Base-by-base conservation (phyloP, 306 rosid species). In the Cucurbita argyrosperma region DNA sequence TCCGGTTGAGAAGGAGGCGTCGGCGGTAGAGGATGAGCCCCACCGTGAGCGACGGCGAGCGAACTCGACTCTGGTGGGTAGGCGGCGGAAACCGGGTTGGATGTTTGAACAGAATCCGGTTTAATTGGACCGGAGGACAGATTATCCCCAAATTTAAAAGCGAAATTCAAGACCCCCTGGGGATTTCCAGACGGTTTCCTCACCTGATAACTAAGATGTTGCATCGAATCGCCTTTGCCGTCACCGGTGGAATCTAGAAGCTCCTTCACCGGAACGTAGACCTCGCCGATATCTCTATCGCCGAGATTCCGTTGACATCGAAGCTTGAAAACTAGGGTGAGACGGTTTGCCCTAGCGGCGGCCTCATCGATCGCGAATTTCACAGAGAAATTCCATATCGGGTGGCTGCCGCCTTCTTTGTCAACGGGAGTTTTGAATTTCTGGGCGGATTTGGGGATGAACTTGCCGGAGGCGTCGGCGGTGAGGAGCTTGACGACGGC, bases 371-470 rank as follows among this genome's bases (percentile, higher is more conserved):
- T 1, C 11, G 76, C 13, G 86, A 90, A 86, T 19, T 76, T 85
- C 23, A 76, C 8, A 1, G 84, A 55, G 51, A 71, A 94, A 51
- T 88, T 89, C 97, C 97, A 94, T 0, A 78, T 79, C 18, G 98
- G 94, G 59, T 26, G 61, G 51, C 38, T 74, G 12, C 96, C 96
- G 35, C 84, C 79, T 50, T 69, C 86, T 3, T 56, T 75, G 64
- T 83, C 80, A 1, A 82, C 81, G 4, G 71, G 73, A 39, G 96
- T 83, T 35, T 76, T 87, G 72, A 76, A 72, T 14, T 23, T 74
- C 54, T 83, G 89, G 2, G 43, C 53, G 8, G 60, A 5, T 2
- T 19, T 2, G 1, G 80, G 10, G 2, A n/a, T 1, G 4, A 80
- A 30, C 42, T 90, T 88, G 37, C 87, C 96, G 74, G 76, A 1